Evolutionary conservation across 2,329 filamentous ascomycete species (phyloP).

Genomic region (Colletotrichum liriopes): DNA sequence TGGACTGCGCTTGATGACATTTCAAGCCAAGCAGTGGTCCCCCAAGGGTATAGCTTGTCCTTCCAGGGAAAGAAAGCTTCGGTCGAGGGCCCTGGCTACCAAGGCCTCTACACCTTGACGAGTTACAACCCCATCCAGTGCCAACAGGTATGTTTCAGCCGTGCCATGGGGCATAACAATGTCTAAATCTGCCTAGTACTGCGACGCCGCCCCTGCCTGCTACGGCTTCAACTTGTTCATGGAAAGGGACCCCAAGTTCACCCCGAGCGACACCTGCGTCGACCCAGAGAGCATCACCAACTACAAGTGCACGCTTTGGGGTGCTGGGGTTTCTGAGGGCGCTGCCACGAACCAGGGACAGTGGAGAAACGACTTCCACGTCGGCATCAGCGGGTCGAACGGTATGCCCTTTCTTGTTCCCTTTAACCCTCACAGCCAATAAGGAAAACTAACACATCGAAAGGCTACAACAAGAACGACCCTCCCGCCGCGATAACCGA

Average conservation of each 20-base stretch:
- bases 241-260: constrained; percentile 27
- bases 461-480: constrained; percentile 18
- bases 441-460: background rate
- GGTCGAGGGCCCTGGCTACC: background rate
- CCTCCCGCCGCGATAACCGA: background rate
- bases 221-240: constrained; percentile 33
- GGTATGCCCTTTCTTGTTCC: constrained; percentile 13
- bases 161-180: too few relatives aligned
- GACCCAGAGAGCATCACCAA: constrained; percentile 29
- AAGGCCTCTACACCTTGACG: constrained; percentile 23
- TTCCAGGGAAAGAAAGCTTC: background rate
- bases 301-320: constrained; percentile 35
- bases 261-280: constrained; percentile 17
- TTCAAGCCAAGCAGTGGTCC: background rate
- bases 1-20: background rate
- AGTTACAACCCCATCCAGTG: constrained; percentile 25
- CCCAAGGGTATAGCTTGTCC: background rate
- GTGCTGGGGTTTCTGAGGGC: background rate
- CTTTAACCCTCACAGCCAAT: too few relatives aligned
- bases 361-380: constrained; percentile 40
- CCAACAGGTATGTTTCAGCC: constrained; percentile 20
- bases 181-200: constrained; percentile 17
- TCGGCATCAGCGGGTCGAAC: constrained; percentile 40
- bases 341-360: constrained; percentile 39
- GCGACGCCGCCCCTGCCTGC: constrained; percentile 34